Evolutionary conservation across 2,329 filamentous ascomycete genomes (phyloP).

Genomic region (Penicillium sp.): DNA sequence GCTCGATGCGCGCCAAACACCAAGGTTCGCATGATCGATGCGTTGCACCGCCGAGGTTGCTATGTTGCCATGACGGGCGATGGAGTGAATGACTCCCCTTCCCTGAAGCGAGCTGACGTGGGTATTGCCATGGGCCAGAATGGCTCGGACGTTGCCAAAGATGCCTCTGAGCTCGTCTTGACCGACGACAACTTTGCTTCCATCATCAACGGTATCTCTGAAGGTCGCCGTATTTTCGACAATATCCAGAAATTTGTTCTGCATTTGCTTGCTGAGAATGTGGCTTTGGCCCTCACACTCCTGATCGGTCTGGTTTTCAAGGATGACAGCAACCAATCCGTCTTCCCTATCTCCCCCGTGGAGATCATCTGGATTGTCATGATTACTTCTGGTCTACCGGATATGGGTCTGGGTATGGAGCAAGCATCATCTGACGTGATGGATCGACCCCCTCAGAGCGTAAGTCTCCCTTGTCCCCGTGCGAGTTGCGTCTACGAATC

Average conservation of each 20-base stretch:
- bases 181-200: conserved; percentile 84
- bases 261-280: conserved; percentile 72
- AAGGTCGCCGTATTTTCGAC: conserved; percentile 80
- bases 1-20: conserved; percentile 54
- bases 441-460: conserved; percentile 65
- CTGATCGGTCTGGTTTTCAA: conserved; percentile 78
- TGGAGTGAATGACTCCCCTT: conserved; percentile 81
- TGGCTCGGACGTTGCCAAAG: conserved; percentile 77
- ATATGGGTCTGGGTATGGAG: conserved; percentile 82
- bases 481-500: no score
- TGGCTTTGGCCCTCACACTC: conserved; percentile 74
- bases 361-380: conserved; percentile 94
- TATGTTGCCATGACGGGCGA: conserved; percentile 88
- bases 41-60: conserved; percentile 49
- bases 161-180: conserved; percentile 58
- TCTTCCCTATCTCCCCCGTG: conserved; percentile 79
- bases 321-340: conserved; percentile 63
- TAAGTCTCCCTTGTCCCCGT: conserved; percentile 11
- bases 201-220: conserved; percentile 75
- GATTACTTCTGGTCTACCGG: conserved; percentile 80
- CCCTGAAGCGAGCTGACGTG: conserved; percentile 73
- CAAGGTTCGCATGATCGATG: conserved; percentile 83
- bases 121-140: conserved; percentile 81
- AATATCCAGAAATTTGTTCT: conserved; percentile 87
- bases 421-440: conserved; percentile 70